Percentiles rank a stretch among this genome's conserved stretches.
These are phyloP conservation scores for Trichoderma oligosporum DNA, from an alignment of 2,329 filamentous ascomycete genomes.

Conservation along the genomic window DNA sequence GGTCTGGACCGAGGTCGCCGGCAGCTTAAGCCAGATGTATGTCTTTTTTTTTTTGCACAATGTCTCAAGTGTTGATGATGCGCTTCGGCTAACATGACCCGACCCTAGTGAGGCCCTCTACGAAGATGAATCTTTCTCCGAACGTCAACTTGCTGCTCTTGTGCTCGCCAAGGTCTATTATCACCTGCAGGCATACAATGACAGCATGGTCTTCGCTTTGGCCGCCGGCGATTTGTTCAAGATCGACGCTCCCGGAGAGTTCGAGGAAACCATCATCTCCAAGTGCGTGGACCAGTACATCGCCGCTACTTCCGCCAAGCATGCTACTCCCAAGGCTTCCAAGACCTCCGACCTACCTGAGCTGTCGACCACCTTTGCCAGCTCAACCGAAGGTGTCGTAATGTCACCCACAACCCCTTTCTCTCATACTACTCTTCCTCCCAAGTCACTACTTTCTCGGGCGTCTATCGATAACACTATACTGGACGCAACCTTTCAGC, in stretches of 20 bases:
- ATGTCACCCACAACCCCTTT: slow-evolving; percentile 92
- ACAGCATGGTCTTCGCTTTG: slow-evolving; percentile 97
- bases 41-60: slow-evolving; percentile 24
- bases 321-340: slow-evolving; percentile 42
- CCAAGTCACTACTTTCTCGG: slow-evolving; percentile 90
- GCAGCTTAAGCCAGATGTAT: slow-evolving; percentile 88
- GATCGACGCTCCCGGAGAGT: slow-evolving; percentile 85
- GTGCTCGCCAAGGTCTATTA: slow-evolving; percentile 98
- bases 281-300: slow-evolving; percentile 99
- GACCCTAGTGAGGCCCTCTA: slow-evolving; percentile 83
- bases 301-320: slow-evolving; percentile 58
- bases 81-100: not conserved
- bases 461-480: slow-evolving; percentile 64
- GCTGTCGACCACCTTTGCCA: slow-evolving; percentile 75
- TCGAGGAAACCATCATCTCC: slow-evolving; percentile 97
- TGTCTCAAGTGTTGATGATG: not conserved
- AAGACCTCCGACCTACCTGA: slow-evolving; percentile 56
- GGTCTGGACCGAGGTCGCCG: slow-evolving; percentile 95
- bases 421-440: slow-evolving; percentile 86
- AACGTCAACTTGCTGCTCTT: slow-evolving; percentile 88
- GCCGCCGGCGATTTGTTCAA: slow-evolving; percentile 94
- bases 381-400: slow-evolving; percentile 64
- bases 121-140: slow-evolving; percentile 91
- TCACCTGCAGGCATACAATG: slow-evolving; percentile 96
- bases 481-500: slow-evolving; percentile 56